Conservation (phyloP, 2,329 filamentous ascomycete genomes). For the Neonectria coccinea region DNA sequence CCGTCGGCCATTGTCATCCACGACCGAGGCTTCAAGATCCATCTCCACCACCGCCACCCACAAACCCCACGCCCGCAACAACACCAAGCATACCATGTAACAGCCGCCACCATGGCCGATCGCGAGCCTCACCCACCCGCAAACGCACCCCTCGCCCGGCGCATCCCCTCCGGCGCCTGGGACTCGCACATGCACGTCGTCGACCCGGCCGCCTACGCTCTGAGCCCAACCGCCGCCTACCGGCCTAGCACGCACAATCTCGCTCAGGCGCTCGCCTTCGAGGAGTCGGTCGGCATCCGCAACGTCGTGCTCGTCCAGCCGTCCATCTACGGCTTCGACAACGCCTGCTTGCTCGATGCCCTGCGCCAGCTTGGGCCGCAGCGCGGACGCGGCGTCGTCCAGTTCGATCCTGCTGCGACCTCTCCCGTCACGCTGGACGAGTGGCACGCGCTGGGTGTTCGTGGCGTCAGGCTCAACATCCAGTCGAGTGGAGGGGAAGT, state of each 20-base stretch:
- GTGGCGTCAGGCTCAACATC: constrained; percentile 70
- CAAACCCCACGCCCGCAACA: not conserved
- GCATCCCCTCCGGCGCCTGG: constrained; percentile 63
- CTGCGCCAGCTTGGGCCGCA: constrained; percentile 61
- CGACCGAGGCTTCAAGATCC: constrained; percentile 8
- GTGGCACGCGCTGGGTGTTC: constrained; percentile 69
- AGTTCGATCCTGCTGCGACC: constrained; percentile 62
- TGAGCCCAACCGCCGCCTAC: constrained; percentile 63
- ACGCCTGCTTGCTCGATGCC: constrained; percentile 68
- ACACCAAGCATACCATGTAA: constrained; percentile 12
- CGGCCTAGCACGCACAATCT: constrained; percentile 62
- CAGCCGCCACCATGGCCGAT: constrained; percentile 15
- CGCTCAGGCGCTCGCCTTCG: constrained; percentile 63
- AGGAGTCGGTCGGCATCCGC: constrained; percentile 61
- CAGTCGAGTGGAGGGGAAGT: constrained; percentile 62
- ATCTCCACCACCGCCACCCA: constrained; percentile 4
- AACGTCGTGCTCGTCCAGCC: constrained; percentile 72
- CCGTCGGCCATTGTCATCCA: not conserved
- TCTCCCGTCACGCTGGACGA: constrained; percentile 53
- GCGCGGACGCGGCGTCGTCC: constrained; percentile 66
- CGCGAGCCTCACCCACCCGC: constrained; percentile 1
- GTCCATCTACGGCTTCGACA: constrained; percentile 71
- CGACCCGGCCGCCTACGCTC: constrained; percentile 63
- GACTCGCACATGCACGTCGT: constrained; percentile 74
- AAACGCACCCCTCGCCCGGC: constrained; percentile 17